Base-by-base conservation (phyloP, 768 basidiomycete species). In the Amanita thiersii region DNA sequence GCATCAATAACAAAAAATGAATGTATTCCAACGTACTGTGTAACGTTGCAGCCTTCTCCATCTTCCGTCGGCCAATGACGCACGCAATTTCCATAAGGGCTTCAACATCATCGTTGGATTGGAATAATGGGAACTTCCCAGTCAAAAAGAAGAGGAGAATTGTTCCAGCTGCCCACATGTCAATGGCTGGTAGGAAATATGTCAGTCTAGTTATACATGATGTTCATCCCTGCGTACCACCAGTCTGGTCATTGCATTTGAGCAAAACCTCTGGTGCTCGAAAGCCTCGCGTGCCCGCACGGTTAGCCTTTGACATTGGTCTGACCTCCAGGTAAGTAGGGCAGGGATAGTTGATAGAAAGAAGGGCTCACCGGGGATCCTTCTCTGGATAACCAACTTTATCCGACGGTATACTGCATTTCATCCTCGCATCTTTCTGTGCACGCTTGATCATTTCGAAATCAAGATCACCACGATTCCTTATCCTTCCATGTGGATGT, bases 241-340 rank as follows among this genome's bases (percentile, higher is more conserved):
- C 90, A 6, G 81, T 82, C 62, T 99, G 96, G 52, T 90, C 85
- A 3, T 78, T 78, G 52, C 96, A 99, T 59, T 98, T 99, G 29
- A 99, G 59, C 26, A 99, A 61, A 2, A 99, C 94, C 53, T 99
- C 96, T 0, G 96, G 96, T 1, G 96, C 92, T 44, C 96, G 78
- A 58, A 99, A 99, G 0, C 96, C 96, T 52, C 96, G 67, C 9
- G 96, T 99, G 3, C 96, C 96, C 1, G 96, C 96, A 36, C 96
- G 78, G 56, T 97, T 98, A 2, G 96, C 92, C 59, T 93, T 93
- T 39, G 88, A 85, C 28, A 71, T 67, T 1, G 88, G 86, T 50
- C 87, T 86, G 42, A 10, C 17, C 37, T 21, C 8, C n/a, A 19
- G 19, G 15, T 24, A 5, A 35, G 28, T 14, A 36, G 15, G 5